phyloP scores from a whole-genome alignment of 192 early-diverging fungal genomes.

The Coemansia sp. region DNA sequence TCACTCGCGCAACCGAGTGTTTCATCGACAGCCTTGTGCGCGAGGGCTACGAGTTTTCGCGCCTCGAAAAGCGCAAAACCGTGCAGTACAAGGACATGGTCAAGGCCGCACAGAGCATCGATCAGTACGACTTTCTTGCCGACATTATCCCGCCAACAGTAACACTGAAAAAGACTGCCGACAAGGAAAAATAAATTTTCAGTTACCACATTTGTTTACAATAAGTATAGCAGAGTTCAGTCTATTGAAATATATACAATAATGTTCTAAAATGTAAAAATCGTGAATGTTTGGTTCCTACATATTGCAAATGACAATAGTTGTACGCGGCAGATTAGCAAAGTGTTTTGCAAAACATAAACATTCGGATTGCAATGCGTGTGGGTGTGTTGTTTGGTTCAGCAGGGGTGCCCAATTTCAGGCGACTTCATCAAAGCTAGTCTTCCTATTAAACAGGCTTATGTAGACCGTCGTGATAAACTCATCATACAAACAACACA shows the following conservation, averaged over 20 bases:
- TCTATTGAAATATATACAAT: neutral
- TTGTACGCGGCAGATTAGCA: neutral
- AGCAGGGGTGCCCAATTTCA: constrained; percentile 43
- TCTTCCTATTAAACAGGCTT: constrained; percentile 51
- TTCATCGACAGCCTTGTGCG: constrained; percentile 68
- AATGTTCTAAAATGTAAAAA: neutral
- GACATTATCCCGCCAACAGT: constrained; percentile 49
- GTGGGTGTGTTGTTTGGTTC: constrained; percentile 20
- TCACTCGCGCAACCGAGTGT: constrained; percentile 67
- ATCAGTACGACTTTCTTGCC: constrained; percentile 52
- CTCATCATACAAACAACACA: constrained; percentile 38
- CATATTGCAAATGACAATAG: no score
- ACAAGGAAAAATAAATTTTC: constrained; percentile 11
- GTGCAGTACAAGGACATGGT: constrained; percentile 73
- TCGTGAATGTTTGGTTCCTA: no score
- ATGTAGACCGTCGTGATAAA: constrained; percentile 54
- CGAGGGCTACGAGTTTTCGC: constrained; percentile 63
- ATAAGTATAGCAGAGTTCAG: neutral
- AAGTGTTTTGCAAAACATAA: neutral
- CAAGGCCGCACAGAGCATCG: constrained; percentile 57
- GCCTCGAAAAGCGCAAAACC: constrained; percentile 69
- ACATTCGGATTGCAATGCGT: neutral
- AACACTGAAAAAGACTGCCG: constrained; percentile 16
- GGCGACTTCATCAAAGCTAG: constrained; percentile 48
- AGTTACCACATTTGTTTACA: no score